phyloP scores from a whole-genome alignment of 331 rosid genomes.

The Quercus tomentella region DNA sequence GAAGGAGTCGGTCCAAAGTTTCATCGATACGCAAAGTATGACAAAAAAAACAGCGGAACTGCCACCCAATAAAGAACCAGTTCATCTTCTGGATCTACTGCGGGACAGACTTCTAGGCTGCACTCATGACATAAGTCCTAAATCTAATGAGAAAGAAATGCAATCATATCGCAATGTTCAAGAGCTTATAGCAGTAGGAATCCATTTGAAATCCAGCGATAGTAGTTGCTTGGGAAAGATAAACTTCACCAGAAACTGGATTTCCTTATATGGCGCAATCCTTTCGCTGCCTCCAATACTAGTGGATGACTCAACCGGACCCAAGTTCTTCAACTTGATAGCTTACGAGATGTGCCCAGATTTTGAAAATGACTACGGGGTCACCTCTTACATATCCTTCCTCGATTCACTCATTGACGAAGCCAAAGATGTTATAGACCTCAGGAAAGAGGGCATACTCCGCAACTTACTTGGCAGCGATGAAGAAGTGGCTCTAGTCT shows the following conservation, averaged over 20 bases:
- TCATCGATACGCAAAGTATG: neutral
- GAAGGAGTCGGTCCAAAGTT: neutral
- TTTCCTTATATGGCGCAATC: neutral
- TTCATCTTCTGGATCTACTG: slow-evolving; percentile 16
- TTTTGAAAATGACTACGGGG: neutral
- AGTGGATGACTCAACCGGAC: too few species aligned
- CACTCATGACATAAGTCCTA: too few species aligned
- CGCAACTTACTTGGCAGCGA: slow-evolving; percentile 13
- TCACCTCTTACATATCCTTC: neutral
- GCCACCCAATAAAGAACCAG: too few species aligned
- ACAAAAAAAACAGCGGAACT: accelerated
- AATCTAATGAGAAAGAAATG: neutral
- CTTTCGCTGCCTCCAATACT: too few species aligned
- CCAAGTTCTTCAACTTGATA: too few species aligned
- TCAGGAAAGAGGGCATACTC: slow-evolving; percentile 13
- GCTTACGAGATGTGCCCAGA: too few species aligned
- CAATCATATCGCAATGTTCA: neutral
- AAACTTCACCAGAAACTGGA: neutral
- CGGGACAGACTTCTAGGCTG: neutral
- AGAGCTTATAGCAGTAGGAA: slow-evolving; percentile 3
- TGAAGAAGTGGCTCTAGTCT: slow-evolving; percentile 10
- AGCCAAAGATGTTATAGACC: slow-evolving; percentile 8
- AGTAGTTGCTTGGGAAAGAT: neutral
- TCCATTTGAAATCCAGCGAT: neutral
- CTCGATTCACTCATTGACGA: too few species aligned